Percentiles rank a stretch among this genome's conserved stretches.
These are phyloP conservation scores for Paxillus involutus DNA, from an alignment of 768 basidiomycete genomes.

Conservation along the genomic window DNA sequence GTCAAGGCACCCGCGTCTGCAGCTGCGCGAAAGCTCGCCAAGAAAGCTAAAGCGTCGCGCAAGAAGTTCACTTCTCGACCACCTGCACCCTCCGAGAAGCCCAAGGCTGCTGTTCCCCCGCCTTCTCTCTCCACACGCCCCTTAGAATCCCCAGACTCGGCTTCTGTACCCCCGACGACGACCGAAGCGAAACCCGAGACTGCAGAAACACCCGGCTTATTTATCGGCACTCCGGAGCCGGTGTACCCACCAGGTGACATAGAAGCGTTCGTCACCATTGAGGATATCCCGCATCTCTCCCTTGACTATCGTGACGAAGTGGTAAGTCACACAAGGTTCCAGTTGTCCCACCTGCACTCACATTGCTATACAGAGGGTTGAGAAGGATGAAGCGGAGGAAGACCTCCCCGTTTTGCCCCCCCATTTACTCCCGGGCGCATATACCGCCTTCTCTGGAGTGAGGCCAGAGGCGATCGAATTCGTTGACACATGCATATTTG, in stretches of 20 bases:
- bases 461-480: slow-evolving; percentile 30
- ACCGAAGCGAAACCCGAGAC: slow-evolving; percentile 1
- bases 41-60: slow-evolving; percentile 7
- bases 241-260: slow-evolving; percentile 5
- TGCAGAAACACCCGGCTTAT: neutral
- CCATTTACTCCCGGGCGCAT: slow-evolving; percentile 19
- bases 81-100: slow-evolving; percentile 8
- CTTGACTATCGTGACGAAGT: slow-evolving; percentile 19
- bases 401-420: slow-evolving; percentile 12
- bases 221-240: slow-evolving; percentile 19
- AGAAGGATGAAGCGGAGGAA: slow-evolving; percentile 1
- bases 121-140: neutral
- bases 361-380: slow-evolving; percentile 5
- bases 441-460: slow-evolving; percentile 27
- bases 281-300: slow-evolving; percentile 35
- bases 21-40: slow-evolving; percentile 1
- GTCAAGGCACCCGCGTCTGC: neutral
- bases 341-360: slow-evolving; percentile 6
- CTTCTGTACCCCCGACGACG: neutral
- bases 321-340: slow-evolving; percentile 16
- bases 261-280: slow-evolving; percentile 32
- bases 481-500: slow-evolving; percentile 25
- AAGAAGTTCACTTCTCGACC: slow-evolving; percentile 4
- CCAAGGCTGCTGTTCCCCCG: neutral
- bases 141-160: neutral